Percentiles rank a stretch among this genome's conserved stretches.
These are phyloP conservation scores for Avena insularis DNA, from an alignment of 176 grass and related monocot species.

Conservation along the genomic window DNA sequence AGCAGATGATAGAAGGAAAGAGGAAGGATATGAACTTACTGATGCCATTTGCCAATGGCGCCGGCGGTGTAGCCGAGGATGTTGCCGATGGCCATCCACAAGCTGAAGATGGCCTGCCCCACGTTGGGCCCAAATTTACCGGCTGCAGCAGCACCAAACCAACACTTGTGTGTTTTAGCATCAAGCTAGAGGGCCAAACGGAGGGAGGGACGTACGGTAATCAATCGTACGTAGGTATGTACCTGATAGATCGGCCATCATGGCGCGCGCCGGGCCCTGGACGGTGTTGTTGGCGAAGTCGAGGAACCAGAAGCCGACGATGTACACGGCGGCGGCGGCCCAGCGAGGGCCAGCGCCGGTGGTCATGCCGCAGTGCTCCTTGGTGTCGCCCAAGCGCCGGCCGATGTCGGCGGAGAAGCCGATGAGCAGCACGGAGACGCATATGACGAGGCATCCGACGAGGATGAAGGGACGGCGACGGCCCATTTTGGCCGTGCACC, in stretches of 20 bases:
- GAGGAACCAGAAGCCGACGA: conserved; percentile 86
- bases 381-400: conserved; percentile 63
- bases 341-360: conserved; percentile 58
- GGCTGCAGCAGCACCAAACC: neutral
- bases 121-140: conserved; percentile 39
- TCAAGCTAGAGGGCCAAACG: too few relatives aligned
- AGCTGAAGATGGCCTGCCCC: conserved; percentile 65
- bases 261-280: conserved; percentile 53
- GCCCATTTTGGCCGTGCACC: conserved; percentile 45
- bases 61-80: conserved; percentile 74
- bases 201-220: neutral
- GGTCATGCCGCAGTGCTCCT: conserved; percentile 64
- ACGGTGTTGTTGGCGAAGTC: conserved; percentile 85
- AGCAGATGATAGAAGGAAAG: too few relatives aligned
- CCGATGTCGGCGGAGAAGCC: conserved; percentile 88
- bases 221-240: neutral
- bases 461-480: conserved; percentile 69
- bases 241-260: conserved; percentile 57
- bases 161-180: too few relatives aligned
- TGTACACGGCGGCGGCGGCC: conserved; percentile 63
- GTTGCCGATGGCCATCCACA: conserved; percentile 90
- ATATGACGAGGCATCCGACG: conserved; percentile 62
- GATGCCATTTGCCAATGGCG: conserved; percentile 40
- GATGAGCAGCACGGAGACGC: conserved; percentile 45
- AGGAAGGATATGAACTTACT: neutral